These are phyloP conservation scores for Diplodia scrobiculata DNA, from an alignment of 2,329 filamentous ascomycete species.

Conservation along the genomic window DNA sequence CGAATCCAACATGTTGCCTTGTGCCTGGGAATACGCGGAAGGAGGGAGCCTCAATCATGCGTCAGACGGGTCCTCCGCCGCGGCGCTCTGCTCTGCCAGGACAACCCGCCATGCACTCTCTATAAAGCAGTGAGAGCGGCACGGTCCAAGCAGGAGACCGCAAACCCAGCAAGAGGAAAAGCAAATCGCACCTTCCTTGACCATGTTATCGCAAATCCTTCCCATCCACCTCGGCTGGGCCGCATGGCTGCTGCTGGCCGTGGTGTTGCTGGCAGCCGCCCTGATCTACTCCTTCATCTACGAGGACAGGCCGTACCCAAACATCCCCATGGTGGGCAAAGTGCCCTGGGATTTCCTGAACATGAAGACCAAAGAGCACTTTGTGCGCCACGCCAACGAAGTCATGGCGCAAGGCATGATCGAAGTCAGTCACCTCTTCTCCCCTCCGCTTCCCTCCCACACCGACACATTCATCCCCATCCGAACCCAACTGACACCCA, in stretches of 20 bases:
- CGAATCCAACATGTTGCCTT: constrained; percentile 15
- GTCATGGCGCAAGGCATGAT: constrained; percentile 7
- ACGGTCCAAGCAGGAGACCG: background rate
- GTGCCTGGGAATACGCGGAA: background rate
- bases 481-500: too few relatives aligned
- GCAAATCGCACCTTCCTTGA: background rate
- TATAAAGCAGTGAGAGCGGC: constrained; percentile 8
- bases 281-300: constrained; percentile 19
- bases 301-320: constrained; percentile 18
- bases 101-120: too few relatives aligned
- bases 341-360: constrained; percentile 14
- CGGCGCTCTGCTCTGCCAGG: background rate
- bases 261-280: background rate
- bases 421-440: background rate
- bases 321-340: constrained; percentile 3
- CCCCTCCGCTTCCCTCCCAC: background rate
- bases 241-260: background rate
- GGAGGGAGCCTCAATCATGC: background rate
- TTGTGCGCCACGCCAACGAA: constrained; percentile 7
- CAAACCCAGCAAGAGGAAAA: background rate
- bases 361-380: constrained; percentile 20
- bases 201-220: background rate
- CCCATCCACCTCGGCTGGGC: constrained; percentile 5
- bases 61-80: background rate
- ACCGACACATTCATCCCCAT: background rate